Conservation (phyloP, 2,329 filamentous ascomycete species). For the Verticillium tricorpus region DNA sequence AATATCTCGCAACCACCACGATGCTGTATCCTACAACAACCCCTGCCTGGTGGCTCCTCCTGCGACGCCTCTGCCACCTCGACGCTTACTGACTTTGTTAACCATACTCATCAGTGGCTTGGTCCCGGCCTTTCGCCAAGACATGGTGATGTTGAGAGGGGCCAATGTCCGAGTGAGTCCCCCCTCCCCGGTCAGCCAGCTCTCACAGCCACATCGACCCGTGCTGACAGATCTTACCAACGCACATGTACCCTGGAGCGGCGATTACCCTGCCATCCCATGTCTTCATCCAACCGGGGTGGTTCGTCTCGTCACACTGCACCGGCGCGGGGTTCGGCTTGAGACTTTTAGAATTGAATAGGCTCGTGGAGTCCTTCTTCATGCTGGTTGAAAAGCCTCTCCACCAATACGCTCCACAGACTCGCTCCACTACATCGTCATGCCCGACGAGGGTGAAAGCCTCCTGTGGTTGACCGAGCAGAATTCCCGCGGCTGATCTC, state of each 20-base stretch:
- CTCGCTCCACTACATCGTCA: neutral
- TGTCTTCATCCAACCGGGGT: neutral
- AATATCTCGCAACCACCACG: neutral
- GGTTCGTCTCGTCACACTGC: neutral
- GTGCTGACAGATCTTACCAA: neutral
- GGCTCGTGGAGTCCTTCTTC: neutral
- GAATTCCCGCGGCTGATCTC: no score
- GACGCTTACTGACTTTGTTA: neutral
- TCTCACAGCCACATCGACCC: neutral
- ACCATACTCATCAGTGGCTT: neutral
- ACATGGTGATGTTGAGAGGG: neutral
- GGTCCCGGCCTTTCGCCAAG: neutral
- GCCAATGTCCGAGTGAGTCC: neutral
- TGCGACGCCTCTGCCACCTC: neutral
- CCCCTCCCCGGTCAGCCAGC: neutral
- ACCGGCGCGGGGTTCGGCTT: neutral
- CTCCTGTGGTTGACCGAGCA: no score
- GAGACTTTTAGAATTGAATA: neutral
- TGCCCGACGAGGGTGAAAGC: neutral
- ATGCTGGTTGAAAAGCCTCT: neutral
- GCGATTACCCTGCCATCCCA: neutral
- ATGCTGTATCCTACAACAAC: neutral
- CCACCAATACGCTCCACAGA: neutral
- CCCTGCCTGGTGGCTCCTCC: neutral
- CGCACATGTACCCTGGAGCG: neutral